phyloP scores from a whole-genome alignment of 2,329 filamentous ascomycete species.

The Penicillium brasilianum region DNA sequence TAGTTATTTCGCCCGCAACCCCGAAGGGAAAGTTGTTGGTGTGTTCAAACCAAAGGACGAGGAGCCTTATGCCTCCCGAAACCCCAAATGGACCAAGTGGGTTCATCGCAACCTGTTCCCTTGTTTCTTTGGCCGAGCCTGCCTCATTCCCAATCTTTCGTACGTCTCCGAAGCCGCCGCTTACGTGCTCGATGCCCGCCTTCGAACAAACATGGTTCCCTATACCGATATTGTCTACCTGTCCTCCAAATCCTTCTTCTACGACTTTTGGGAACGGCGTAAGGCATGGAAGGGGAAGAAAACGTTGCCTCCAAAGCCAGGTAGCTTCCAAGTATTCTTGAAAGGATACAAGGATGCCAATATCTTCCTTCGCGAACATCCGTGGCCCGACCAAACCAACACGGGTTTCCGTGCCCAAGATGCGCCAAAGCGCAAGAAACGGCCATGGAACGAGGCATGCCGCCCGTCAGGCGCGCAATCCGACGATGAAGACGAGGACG shows the following conservation, averaged over 20 bases:
- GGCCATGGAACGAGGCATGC: slow-evolving; percentile 81
- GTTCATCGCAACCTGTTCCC: slow-evolving; percentile 97
- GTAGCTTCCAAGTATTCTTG: slow-evolving; percentile 96
- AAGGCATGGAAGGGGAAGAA: slow-evolving; percentile 88
- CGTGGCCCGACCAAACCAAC: slow-evolving; percentile 90
- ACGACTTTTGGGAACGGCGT: slow-evolving; percentile 94
- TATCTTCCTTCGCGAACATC: slow-evolving; percentile 89
- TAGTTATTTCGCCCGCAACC: slow-evolving; percentile 94
- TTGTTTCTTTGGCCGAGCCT: slow-evolving; percentile 94
- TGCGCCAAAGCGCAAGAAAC: slow-evolving; percentile 69
- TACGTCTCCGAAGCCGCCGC: slow-evolving; percentile 98
- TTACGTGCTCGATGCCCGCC: slow-evolving; percentile 88
- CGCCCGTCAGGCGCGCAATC: slow-evolving; percentile 67
- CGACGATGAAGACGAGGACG: slow-evolving; percentile 67
- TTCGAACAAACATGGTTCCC: slow-evolving; percentile 89
- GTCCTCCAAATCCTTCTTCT: slow-evolving; percentile 96
- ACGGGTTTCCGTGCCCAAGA: slow-evolving; percentile 71
- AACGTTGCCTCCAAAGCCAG: slow-evolving; percentile 83
- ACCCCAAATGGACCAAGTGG: slow-evolving; percentile 99
- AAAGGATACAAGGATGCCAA: slow-evolving; percentile 98
- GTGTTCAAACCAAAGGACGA: slow-evolving; percentile 99
- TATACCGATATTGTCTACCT: slow-evolving; percentile 95
- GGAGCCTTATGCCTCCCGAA: slow-evolving; percentile 94
- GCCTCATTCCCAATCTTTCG: slow-evolving; percentile 94
- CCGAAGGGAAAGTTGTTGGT: slow-evolving; percentile 89